Conservation (phyloP, 2,329 filamentous ascomycete species). For the Venturia asperata region DNA sequence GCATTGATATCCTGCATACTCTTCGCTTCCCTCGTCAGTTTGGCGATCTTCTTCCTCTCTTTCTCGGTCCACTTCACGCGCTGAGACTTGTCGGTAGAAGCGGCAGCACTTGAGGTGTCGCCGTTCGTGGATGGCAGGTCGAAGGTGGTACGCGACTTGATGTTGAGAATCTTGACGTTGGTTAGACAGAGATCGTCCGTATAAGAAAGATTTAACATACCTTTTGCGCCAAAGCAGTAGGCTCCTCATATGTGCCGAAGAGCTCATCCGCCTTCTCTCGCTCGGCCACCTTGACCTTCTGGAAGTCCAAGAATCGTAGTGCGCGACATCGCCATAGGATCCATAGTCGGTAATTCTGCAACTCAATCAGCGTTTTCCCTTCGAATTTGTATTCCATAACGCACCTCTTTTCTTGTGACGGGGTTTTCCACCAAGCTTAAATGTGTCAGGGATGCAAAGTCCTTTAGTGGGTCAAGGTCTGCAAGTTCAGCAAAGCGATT, state of each 20-base stretch:
- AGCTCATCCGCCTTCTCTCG: slow-evolving; percentile 67
- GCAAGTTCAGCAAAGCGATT: slow-evolving; percentile 80
- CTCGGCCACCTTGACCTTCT: slow-evolving; percentile 84
- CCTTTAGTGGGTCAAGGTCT: slow-evolving; percentile 73
- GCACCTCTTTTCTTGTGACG: slow-evolving; percentile 83
- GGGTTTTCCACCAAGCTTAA: slow-evolving; percentile 81
- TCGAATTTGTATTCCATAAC: slow-evolving; percentile 28
- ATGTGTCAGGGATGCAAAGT: slow-evolving; percentile 66
- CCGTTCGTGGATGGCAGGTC: slow-evolving; percentile 43
- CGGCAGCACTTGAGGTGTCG: slow-evolving; percentile 32
- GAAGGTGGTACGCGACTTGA: slow-evolving; percentile 67
- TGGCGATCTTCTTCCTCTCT: slow-evolving; percentile 78
- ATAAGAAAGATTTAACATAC: slow-evolving; percentile 31
- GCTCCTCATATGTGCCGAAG: slow-evolving; percentile 72
- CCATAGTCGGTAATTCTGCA: slow-evolving; percentile 84
- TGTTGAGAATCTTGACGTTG: slow-evolving; percentile 64
- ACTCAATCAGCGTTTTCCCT: neutral
- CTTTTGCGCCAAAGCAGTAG: slow-evolving; percentile 71
- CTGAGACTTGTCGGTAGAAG: neutral
- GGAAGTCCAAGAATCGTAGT: slow-evolving; percentile 86
- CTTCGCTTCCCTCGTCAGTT: slow-evolving; percentile 80
- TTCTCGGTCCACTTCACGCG: slow-evolving; percentile 76
- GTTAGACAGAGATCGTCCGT: slow-evolving; percentile 20
- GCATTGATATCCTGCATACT: slow-evolving; percentile 84
- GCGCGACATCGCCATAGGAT: slow-evolving; percentile 78